A percentile compares a stretch with the other conserved stretches of the same genome.
These are phyloP conservation scores for rapeseed (Brassica napus) DNA, from an alignment of 345 rosid species.

Conservation along the genomic window Da-Ae NC_063450.1:52558001-52558500, in stretches of 20 bases:
- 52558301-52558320: constrained; percentile 47
- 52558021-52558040: constrained; percentile 41
- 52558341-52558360: constrained; percentile 41
- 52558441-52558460: constrained; percentile 53
- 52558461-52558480: constrained; percentile 46
- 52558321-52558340: constrained; percentile 43
- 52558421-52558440: constrained; percentile 43
- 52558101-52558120: constrained; percentile 40
- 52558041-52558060: constrained; percentile 41
- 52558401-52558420: constrained; percentile 23
- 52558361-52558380: constrained; percentile 46
- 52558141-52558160: constrained; percentile 37
- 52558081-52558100: constrained; percentile 46
- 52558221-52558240: constrained; percentile 43
- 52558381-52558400: constrained; percentile 34
- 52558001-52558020: constrained; percentile 41
- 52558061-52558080: constrained; percentile 61
- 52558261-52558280: constrained; percentile 46
- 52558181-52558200: constrained; percentile 60
- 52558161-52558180: constrained; percentile 44
- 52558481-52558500: constrained; percentile 56
- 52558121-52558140: constrained; percentile 44
- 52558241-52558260: constrained; percentile 36
- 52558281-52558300: constrained; percentile 46
- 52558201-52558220: constrained; percentile 48